Percentiles rank a stretch among this genome's conserved stretches.
These are phyloP conservation scores for Stromatinia cepivora DNA, from an alignment of 2,329 filamentous ascomycete species.

Conservation along the genomic window DNA sequence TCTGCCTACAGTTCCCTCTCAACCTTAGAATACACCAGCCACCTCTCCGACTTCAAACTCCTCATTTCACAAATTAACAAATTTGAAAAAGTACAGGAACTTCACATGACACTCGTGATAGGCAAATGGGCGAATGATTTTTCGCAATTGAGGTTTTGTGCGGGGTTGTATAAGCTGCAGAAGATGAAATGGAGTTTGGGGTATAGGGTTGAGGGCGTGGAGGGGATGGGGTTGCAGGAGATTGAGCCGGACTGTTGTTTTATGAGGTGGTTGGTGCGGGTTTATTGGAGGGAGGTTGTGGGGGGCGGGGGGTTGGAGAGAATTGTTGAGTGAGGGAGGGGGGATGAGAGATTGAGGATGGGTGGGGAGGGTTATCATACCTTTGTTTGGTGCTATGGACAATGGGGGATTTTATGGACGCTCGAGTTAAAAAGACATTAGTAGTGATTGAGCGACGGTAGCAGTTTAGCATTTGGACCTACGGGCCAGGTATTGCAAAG, in stretches of 20 bases:
- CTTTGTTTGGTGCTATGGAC: no score
- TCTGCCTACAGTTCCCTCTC: background rate
- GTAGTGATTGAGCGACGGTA: no score
- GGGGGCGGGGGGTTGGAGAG: background rate
- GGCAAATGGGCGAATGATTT: background rate
- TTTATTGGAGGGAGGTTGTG: background rate
- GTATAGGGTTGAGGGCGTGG: background rate
- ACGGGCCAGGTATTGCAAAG: no score
- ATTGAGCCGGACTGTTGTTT: background rate
- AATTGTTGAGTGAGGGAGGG: background rate
- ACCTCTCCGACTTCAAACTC: background rate
- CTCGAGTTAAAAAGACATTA: no score
- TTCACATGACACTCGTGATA: background rate
- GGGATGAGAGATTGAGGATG: no score
- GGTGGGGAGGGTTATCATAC: background rate
- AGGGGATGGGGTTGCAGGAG: background rate
- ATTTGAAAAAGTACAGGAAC: background rate
- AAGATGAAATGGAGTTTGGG: background rate
- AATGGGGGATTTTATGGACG: no score
- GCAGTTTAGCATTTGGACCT: no score
- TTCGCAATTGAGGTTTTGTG: background rate
- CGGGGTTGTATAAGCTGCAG: background rate
- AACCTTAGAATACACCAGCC: background rate
- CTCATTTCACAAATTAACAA: background rate
- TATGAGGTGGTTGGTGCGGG: background rate